Percentiles rank a stretch among this genome's conserved stretches.
These are phyloP conservation scores for Imleria badia DNA, from an alignment of 768 basidiomycete genomes.

Conservation along the genomic window DNA sequence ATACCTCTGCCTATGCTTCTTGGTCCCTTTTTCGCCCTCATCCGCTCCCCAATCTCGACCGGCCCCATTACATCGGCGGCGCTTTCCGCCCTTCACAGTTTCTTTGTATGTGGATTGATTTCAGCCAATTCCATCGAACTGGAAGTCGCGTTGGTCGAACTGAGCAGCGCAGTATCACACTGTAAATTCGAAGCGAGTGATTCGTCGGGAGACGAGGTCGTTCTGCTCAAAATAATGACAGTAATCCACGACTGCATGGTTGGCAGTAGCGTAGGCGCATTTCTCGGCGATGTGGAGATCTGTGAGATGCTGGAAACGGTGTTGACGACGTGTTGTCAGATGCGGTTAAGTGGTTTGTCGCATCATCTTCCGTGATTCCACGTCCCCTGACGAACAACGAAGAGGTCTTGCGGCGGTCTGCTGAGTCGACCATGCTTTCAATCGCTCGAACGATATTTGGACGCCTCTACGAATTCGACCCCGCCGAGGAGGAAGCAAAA, in stretches of 20 bases:
- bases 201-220: constrained; percentile 96
- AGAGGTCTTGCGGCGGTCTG: constrained; percentile 87
- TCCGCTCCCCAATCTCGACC: constrained; percentile 91
- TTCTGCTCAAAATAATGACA: constrained; percentile 86
- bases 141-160: constrained; percentile 68
- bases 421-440: constrained; percentile 86
- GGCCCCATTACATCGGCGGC: constrained; percentile 97
- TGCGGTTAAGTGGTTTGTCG: constrained; percentile 86
- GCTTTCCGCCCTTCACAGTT: constrained; percentile 81
- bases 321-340: constrained; percentile 94
- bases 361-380: constrained; percentile 1
- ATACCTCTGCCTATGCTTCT: constrained; percentile 66
- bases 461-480: constrained; percentile 65
- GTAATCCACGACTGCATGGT: constrained; percentile 86
- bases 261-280: constrained; percentile 57
- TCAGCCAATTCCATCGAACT: constrained; percentile 53
- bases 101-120: constrained; percentile 81
- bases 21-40: constrained; percentile 87
- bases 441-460: constrained; percentile 82
- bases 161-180: constrained; percentile 88
- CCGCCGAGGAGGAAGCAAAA: constrained; percentile 66
- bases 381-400: constrained; percentile 18
- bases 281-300: constrained; percentile 87
- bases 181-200: constrained; percentile 99
- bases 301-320: constrained; percentile 99